Percentiles rank a stretch among this genome's conserved stretches.
phyloP scores from a whole-genome alignment of 768 basidiomycete species.

The Tricholoma bakamatsutake region DNA sequence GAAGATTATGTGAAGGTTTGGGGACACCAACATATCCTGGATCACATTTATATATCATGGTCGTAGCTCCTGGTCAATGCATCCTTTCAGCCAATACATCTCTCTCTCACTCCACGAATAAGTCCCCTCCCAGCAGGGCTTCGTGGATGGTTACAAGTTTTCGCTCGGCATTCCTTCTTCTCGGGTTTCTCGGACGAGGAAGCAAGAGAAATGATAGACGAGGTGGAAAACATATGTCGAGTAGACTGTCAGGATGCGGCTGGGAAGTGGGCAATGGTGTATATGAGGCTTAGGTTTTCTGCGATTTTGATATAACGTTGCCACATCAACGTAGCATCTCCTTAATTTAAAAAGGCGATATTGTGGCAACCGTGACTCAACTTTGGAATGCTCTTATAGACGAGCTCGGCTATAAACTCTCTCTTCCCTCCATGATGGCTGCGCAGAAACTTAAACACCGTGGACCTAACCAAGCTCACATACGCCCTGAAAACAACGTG shows the following conservation, averaged over 20 bases:
- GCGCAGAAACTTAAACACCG: neutral
- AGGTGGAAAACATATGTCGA: slow-evolving; percentile 51
- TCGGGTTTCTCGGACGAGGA: slow-evolving; percentile 44
- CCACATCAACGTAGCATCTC: neutral
- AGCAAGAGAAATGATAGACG: slow-evolving; percentile 53
- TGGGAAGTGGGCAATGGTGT: slow-evolving; percentile 69
- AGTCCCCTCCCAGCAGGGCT: slow-evolving; percentile 49
- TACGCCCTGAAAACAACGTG: neutral
- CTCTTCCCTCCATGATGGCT: slow-evolving; percentile 6
- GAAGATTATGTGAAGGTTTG: slow-evolving; percentile 56
- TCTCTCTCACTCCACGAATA: slow-evolving; percentile 49
- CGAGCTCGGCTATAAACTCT: neutral
- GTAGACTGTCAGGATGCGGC: slow-evolving; percentile 52
- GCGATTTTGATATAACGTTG: slow-evolving; percentile 35
- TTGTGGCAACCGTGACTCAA: no score
- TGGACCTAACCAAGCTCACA: neutral
- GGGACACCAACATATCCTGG: slow-evolving; percentile 8
- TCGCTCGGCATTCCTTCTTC: slow-evolving; percentile 58
- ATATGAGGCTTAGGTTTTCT: slow-evolving; percentile 60
- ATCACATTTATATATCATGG: neutral
- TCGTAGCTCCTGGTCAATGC: slow-evolving; percentile 47
- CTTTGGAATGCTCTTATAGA: neutral
- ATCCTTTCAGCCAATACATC: slow-evolving; percentile 50
- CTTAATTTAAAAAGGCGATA: neutral
- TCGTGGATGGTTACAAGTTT: slow-evolving; percentile 63